A percentile compares a stretch with the other conserved stretches of the same genome.
phyloP scores from a whole-genome alignment of 352 stramenopile genomes.

The Globisporangium lucens region DNA sequence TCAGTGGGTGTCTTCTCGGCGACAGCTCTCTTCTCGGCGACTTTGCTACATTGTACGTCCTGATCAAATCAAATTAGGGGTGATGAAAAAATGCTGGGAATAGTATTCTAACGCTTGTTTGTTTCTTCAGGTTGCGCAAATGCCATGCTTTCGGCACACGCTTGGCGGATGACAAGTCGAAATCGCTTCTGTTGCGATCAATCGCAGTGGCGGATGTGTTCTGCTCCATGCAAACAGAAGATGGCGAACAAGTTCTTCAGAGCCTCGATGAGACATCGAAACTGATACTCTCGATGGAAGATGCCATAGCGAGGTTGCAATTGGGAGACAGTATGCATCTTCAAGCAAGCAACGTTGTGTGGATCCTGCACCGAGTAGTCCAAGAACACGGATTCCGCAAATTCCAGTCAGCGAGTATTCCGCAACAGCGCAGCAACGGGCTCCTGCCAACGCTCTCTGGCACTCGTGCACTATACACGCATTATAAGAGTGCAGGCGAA shows the following conservation, averaged over 20 bases:
- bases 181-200: constrained; percentile 8
- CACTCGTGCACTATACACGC: constrained; percentile 10
- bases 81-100: no score
- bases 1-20: constrained; percentile 17
- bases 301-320: neutral
- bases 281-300: constrained; percentile 10
- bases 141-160: constrained; percentile 1
- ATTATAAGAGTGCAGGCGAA: constrained; percentile 1
- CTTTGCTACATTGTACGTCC: constrained; percentile 19
- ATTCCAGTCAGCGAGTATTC: neutral
- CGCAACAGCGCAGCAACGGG: neutral
- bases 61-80: neutral
- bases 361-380: constrained; percentile 18
- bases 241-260: neutral
- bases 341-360: constrained; percentile 12
- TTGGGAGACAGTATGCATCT: constrained; percentile 1
- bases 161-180: constrained; percentile 10
- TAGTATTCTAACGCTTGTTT: constrained; percentile 2
- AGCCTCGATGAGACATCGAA: constrained; percentile 12
- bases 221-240: constrained; percentile 1
- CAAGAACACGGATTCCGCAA: constrained; percentile 9
- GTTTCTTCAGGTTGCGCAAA: constrained; percentile 9
- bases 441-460: neutral
- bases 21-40: constrained; percentile 15
- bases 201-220: constrained; percentile 19